Percentiles rank a stretch among this genome's conserved stretches.
Evolutionary conservation across 106 monocot genomes (phyloP).

Genomic region (Amphibolis antarctica): DNA sequence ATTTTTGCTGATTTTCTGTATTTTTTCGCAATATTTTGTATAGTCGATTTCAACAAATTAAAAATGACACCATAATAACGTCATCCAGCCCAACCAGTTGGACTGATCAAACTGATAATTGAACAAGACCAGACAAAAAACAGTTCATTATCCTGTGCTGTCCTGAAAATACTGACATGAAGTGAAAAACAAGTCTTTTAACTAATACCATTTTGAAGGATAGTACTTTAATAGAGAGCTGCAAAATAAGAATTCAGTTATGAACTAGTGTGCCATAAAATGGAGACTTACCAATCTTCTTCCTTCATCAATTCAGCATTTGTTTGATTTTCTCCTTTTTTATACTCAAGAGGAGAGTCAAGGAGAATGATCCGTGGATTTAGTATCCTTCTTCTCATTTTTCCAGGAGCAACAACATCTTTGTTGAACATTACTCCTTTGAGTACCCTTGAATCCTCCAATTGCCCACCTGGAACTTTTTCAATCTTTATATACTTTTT

Average conservation of each 20-base stretch:
- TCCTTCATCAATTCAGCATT: constrained; percentile 92
- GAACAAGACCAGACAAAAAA: too few relatives aligned
- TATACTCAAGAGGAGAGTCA: constrained; percentile 94
- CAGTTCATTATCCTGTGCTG: too few relatives aligned
- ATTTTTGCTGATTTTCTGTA: too few relatives aligned
- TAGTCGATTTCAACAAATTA: too few relatives aligned
- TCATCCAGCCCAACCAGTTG: too few relatives aligned
- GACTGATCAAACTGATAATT: too few relatives aligned
- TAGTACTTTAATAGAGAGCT: neutral
- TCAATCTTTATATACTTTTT: constrained; percentile 97
- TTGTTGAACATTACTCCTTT: constrained; percentile 96
- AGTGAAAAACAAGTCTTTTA: too few relatives aligned
- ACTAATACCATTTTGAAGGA: too few relatives aligned
- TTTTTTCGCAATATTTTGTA: too few relatives aligned
- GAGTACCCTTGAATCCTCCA: constrained; percentile 89
- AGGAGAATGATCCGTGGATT: constrained; percentile 93
- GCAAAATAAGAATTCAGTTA: neutral
- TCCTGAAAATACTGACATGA: too few relatives aligned
- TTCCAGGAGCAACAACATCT: constrained; percentile 96
- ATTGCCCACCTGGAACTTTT: constrained; percentile 93
- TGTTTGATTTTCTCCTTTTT: constrained; percentile 98
- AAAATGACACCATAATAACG: too few relatives aligned
- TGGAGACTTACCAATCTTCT: constrained; percentile 74
- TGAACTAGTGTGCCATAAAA: constrained; percentile 12
- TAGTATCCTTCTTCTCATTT: constrained; percentile 85